Percentiles rank a stretch among this genome's conserved stretches.
phyloP scores from a whole-genome alignment of 2,329 filamentous ascomycete genomes.

The Emydomyces testavorans region DNA sequence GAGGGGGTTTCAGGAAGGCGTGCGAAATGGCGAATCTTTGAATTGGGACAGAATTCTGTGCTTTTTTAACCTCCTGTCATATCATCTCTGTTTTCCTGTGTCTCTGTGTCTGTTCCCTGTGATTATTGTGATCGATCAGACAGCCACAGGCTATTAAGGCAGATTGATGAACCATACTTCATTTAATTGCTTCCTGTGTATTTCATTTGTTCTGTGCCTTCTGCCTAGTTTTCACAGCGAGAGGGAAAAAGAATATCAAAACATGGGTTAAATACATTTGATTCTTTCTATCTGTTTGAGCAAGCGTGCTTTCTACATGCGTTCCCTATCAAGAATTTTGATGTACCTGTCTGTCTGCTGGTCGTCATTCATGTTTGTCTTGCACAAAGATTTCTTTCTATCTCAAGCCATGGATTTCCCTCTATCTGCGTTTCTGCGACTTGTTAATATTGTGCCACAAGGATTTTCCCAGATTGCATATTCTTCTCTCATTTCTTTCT shows the following conservation, averaged over 20 bases:
- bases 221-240: background rate
- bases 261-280: background rate
- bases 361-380: background rate
- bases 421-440: no score
- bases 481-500: no score
- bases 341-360: background rate
- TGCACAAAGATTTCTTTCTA: no score
- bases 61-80: constrained; percentile 2
- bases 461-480: no score
- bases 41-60: constrained; percentile 8
- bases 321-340: background rate
- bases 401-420: no score
- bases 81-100: constrained; percentile 6
- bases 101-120: background rate
- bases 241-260: background rate
- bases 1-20: constrained; percentile 12
- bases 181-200: constrained; percentile 1
- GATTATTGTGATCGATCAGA: constrained; percentile 2
- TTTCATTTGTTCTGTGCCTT: background rate
- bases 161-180: constrained; percentile 8
- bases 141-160: constrained; percentile 3
- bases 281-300: no score
- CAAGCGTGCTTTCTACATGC: no score
- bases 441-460: no score
- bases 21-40: constrained; percentile 12